Conservation (phyloP, 495 filamentous ascomycete species). For the Lophium mytilinum region DNA sequence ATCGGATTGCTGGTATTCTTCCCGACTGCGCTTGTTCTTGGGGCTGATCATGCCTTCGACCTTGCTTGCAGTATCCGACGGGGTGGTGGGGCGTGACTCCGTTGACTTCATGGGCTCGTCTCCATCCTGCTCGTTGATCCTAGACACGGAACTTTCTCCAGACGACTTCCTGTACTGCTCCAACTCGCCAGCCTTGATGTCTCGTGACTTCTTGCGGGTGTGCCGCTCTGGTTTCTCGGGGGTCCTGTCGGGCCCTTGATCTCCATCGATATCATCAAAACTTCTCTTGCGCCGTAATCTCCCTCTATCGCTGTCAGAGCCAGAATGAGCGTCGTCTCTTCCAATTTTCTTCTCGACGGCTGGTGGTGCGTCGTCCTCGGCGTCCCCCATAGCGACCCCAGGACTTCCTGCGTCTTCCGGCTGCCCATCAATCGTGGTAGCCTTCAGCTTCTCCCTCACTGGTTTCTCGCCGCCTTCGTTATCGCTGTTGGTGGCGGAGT, state of each 20-base stretch:
- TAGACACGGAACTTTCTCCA: slow-evolving; percentile 13
- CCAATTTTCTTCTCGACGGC: not conserved
- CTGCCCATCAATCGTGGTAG: slow-evolving; percentile 47
- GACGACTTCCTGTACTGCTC: slow-evolving; percentile 14
- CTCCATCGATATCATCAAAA: slow-evolving; percentile 34
- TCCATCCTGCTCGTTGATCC: slow-evolving; percentile 8
- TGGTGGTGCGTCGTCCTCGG: slow-evolving; percentile 17
- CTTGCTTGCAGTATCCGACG: not conserved
- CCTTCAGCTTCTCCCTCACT: slow-evolving; percentile 53
- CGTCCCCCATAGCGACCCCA: slow-evolving; percentile 15
- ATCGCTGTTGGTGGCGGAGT: slow-evolving; percentile 21
- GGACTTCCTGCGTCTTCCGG: slow-evolving; percentile 13
- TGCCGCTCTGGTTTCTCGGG: slow-evolving; percentile 21
- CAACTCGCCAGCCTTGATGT: slow-evolving; percentile 17
- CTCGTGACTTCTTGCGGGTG: slow-evolving; percentile 32
- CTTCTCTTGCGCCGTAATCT: slow-evolving; percentile 48
- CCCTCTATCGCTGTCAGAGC: slow-evolving; percentile 29
- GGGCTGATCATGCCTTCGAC: slow-evolving; percentile 16
- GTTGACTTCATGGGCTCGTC: slow-evolving; percentile 10
- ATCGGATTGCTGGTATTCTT: slow-evolving; percentile 10
- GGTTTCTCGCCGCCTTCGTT: slow-evolving; percentile 43
- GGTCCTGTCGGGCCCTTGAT: slow-evolving; percentile 13
- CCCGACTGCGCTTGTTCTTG: slow-evolving; percentile 28
- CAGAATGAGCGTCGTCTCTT: slow-evolving; percentile 10
- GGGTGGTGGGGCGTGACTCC: not conserved